Base-by-base conservation (phyloP, 1,284 basidiomycete genomes). In the Ustilago vetiveriae region DNA sequence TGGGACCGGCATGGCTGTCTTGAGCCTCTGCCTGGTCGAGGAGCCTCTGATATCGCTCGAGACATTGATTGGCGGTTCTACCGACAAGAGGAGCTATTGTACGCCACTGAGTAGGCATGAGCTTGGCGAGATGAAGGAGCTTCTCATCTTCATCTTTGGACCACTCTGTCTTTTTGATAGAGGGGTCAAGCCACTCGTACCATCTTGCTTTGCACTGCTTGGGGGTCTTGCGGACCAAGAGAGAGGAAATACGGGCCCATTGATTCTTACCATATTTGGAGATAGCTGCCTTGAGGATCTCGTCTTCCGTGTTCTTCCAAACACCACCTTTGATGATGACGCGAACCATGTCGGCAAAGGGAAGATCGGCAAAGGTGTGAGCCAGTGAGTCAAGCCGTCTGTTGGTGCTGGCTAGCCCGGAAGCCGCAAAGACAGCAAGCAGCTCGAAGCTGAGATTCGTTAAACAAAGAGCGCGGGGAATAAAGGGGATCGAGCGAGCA, bases 41-140 rank as follows among this genome's bases (percentile, higher is more conserved):
- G 3, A 99, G 86, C 82, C 94, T 96, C 83, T 99, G 96, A 83
- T 99, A 99, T 26, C 96, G 89, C 82, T 99, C 96, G 37, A 98
- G 85, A 85, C 96, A 99, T 81, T 99, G 96, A 0, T 92, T 97
- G 1, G 96, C 96, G 0, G 96, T 98, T n/a, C 96, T 88, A 22
- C 96, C 96, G 50, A 99, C 96, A 69, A 98, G 95, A 45, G 96
- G 96, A 7, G 96, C 95, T 78, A 99, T 97, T 23, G 96, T 98
- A 21, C 96, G 90, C 96, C 96, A 99, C 86, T 99, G 96, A 0
- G 96, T 98, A 0, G 96, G 96, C 94, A 98, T 98, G 50, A 98
- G 86, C 84, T 98, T 98, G 39, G 96, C 96, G 11, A 98, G 88
- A 82, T 98, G 95, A 9, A 99, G 86, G 2, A 99, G 88, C 84